Conservation (phyloP, 2,329 filamentous ascomycete genomes). For the Acarospora socialis region DNA sequence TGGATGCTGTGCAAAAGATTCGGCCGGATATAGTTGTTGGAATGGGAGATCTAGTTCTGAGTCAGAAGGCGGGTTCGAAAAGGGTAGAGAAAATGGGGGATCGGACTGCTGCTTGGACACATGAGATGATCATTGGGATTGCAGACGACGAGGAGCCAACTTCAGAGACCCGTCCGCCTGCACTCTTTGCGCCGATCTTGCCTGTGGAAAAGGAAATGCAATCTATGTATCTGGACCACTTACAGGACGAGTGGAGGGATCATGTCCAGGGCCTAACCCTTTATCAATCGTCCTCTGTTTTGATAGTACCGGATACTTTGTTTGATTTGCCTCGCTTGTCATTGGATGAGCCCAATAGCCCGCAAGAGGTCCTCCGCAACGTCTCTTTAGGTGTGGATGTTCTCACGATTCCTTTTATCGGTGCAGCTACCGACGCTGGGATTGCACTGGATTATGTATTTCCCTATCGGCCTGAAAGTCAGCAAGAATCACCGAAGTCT, state of each 20-base stretch:
- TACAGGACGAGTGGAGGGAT: constrained; percentile 45
- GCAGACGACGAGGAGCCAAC: constrained; percentile 19
- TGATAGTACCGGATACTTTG: constrained; percentile 50
- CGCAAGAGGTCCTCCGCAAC: constrained; percentile 64
- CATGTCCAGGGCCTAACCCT: constrained; percentile 58
- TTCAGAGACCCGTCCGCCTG: constrained; percentile 39
- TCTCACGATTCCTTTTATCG: constrained; percentile 63
- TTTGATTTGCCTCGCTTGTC: constrained; percentile 56
- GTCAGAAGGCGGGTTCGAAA: constrained; percentile 49
- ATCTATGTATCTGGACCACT: constrained; percentile 60
- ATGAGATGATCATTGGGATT: constrained; percentile 43
- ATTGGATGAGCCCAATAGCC: constrained; percentile 53
- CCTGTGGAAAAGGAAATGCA: constrained; percentile 64
- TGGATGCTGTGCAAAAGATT: constrained; percentile 47
- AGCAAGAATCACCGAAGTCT: constrained; percentile 23
- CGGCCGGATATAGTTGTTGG: constrained; percentile 69
- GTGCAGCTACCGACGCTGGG: constrained; percentile 63
- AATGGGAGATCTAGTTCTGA: constrained; percentile 57
- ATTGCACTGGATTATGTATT: constrained; percentile 73
- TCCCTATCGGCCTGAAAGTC: constrained; percentile 26
- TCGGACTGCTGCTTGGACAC: constrained; percentile 69
- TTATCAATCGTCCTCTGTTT: constrained; percentile 58
- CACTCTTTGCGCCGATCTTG: constrained; percentile 50
- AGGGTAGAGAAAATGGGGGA: constrained; percentile 72
- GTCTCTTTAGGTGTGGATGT: constrained; percentile 66